A percentile compares a stretch with the other conserved stretches of the same genome.
Conservation (phyloP, 805 yeast genomes). For the Ogataea paraovalis region DNA sequence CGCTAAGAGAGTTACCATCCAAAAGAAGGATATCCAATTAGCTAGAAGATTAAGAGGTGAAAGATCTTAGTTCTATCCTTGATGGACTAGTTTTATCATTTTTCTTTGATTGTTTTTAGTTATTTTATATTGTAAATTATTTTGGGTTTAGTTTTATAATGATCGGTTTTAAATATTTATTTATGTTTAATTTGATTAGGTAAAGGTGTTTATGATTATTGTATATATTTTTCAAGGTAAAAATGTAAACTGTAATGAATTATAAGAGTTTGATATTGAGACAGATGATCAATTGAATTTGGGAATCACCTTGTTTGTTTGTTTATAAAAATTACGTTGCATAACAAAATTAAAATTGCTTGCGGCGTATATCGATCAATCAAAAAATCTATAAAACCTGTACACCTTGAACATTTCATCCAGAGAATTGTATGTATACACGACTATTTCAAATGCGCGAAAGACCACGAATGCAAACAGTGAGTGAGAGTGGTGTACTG, state of each 20-base stretch:
- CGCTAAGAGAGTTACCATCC: slow-evolving; percentile 98
- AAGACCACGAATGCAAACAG: background rate
- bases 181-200: background rate
- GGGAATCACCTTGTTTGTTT: too few species aligned
- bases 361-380: too few species aligned
- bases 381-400: too few species aligned
- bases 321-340: too few species aligned
- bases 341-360: too few species aligned
- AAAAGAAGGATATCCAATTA: slow-evolving; percentile 96
- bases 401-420: background rate
- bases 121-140: slow-evolving; percentile 11
- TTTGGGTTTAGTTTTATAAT: slow-evolving; percentile 14
- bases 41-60: slow-evolving; percentile 98
- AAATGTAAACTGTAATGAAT: background rate
- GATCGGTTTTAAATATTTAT: slow-evolving; percentile 3
- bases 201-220: background rate
- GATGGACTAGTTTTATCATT: background rate
- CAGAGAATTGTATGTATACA: too few species aligned
- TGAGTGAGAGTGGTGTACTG: background rate
- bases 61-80: slow-evolving; percentile 54
- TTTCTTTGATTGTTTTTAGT: background rate
- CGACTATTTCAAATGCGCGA: too few species aligned
- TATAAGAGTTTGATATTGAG: too few species aligned
- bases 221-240: background rate
- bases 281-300: too few species aligned